Percentiles rank a stretch among this genome's conserved stretches.
Evolutionary conservation across 768 basidiomycete species (phyloP).

Genomic region (Auricularia cornea): DNA sequence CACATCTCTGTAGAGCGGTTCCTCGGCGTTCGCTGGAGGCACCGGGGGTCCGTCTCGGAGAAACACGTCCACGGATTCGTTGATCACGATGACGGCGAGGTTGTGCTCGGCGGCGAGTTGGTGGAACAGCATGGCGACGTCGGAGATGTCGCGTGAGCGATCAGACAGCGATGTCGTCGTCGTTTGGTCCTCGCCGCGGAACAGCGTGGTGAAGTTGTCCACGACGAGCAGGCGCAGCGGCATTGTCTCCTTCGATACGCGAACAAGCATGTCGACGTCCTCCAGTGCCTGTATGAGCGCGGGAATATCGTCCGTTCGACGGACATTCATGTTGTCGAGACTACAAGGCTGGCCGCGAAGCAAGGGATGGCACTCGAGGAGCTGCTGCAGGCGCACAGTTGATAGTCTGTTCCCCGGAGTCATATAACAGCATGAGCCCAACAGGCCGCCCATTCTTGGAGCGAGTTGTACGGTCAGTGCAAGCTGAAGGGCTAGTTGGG

Average conservation of each 20-base stretch:
- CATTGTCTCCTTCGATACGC: conserved; percentile 25
- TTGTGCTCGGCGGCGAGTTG: conserved; percentile 51
- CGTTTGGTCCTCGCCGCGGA: conserved; percentile 54
- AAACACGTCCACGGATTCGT: conserved; percentile 83
- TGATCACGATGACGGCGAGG: conserved; percentile 75
- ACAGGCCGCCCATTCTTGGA: conserved; percentile 42
- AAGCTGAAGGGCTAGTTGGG: conserved; percentile 81
- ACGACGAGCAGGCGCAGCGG: conserved; percentile 77
- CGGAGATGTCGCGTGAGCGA: conserved; percentile 60
- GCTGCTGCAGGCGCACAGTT: conserved; percentile 59
- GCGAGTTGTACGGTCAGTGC: conserved; percentile 73
- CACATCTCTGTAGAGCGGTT: conserved; percentile 62
- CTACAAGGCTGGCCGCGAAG: conserved; percentile 36
- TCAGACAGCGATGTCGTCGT: conserved; percentile 56
- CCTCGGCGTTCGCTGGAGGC: conserved; percentile 18
- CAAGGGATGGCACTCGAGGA: conserved; percentile 43
- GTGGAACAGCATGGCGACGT: conserved; percentile 66
- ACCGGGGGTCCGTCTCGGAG: conserved; percentile 21
- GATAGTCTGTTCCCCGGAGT: conserved; percentile 64
- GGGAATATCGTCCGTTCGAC: conserved; percentile 45
- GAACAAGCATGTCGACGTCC: conserved; percentile 45
- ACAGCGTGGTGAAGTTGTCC: conserved; percentile 82
- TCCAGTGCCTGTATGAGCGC: conserved; percentile 49
- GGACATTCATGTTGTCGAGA: conserved; percentile 54
- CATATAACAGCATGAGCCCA: conserved; percentile 67